Evolutionary conservation across 768 basidiomycete genomes (phyloP).

Genomic region (Gloeopeniophorella convolvens): DNA sequence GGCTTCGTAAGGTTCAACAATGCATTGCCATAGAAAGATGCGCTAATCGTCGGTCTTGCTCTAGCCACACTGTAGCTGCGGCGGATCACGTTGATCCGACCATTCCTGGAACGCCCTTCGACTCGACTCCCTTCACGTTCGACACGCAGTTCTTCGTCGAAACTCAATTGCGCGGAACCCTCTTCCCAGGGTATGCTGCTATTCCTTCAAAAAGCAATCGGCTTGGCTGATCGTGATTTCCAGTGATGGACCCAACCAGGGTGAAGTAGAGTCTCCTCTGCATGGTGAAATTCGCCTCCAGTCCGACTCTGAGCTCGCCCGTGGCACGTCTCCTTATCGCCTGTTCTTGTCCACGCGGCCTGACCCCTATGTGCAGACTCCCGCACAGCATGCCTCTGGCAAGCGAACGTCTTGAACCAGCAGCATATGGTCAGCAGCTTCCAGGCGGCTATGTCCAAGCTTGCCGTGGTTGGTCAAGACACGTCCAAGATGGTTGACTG

Average conservation of each 20-base stretch:
- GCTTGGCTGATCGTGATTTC: too few species aligned
- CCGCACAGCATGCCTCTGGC: slow-evolving; percentile 45
- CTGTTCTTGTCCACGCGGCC: not conserved
- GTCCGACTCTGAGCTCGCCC: slow-evolving; percentile 33
- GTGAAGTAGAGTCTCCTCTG: slow-evolving; percentile 36
- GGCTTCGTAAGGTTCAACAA: slow-evolving; percentile 25
- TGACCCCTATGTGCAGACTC: slow-evolving; percentile 29
- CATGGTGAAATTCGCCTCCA: slow-evolving; percentile 39
- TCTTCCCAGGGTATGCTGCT: slow-evolving; percentile 40
- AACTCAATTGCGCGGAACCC: slow-evolving; percentile 37
- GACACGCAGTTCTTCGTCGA: slow-evolving; percentile 44
- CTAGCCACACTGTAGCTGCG: slow-evolving; percentile 20
- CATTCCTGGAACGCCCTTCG: slow-evolving; percentile 35
- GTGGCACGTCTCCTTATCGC: slow-evolving; percentile 6
- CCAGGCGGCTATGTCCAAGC: slow-evolving; percentile 39
- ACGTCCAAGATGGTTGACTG: slow-evolving; percentile 34
- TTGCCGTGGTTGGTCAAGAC: slow-evolving; percentile 38
- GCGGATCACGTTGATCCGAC: slow-evolving; percentile 24
- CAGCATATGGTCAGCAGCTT: slow-evolving; percentile 26
- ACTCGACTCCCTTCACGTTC: slow-evolving; percentile 38
- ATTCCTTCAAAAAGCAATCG: too few species aligned
- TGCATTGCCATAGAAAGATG: slow-evolving; percentile 23
- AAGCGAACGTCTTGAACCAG: slow-evolving; percentile 31
- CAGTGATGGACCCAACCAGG: slow-evolving; percentile 30
- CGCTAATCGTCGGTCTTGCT: not conserved